Conservation (phyloP, 768 basidiomycete species). For the Phanerochaete carnosa region DNA sequence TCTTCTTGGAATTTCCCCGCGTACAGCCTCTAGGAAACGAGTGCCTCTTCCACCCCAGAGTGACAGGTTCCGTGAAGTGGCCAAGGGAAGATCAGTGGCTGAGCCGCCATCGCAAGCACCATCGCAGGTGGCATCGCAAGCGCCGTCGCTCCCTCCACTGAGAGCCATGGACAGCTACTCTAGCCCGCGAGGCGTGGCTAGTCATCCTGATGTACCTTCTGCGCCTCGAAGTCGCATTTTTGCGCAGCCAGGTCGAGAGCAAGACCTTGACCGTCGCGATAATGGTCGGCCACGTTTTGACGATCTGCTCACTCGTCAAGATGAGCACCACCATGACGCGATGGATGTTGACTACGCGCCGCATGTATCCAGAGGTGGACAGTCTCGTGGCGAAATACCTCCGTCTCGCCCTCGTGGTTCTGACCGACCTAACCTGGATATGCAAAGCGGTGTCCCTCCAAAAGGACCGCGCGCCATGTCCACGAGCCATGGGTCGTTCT, state of each 20-base stretch:
- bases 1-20: background rate
- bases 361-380: background rate
- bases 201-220: background rate
- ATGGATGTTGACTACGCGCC: conserved; percentile 3
- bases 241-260: background rate
- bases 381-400: background rate
- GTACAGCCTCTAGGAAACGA: background rate
- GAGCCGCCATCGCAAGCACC: background rate
- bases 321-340: background rate
- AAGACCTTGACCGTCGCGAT: background rate
- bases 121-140: no score
- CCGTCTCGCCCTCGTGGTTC: background rate
- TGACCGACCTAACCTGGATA: background rate
- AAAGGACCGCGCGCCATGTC: conserved; percentile 1
- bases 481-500: background rate
- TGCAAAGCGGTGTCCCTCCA: background rate
- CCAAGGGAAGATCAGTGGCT: background rate
- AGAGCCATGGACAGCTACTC: background rate
- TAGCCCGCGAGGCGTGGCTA: background rate
- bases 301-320: background rate
- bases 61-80: background rate
- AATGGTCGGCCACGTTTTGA: background rate
- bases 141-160: background rate
- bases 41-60: conserved; percentile 1
- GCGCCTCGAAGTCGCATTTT: background rate